These are phyloP conservation scores for Citrus medica DNA, from an alignment of 345 rosid genomes.

Conservation along the genomic window DNA sequence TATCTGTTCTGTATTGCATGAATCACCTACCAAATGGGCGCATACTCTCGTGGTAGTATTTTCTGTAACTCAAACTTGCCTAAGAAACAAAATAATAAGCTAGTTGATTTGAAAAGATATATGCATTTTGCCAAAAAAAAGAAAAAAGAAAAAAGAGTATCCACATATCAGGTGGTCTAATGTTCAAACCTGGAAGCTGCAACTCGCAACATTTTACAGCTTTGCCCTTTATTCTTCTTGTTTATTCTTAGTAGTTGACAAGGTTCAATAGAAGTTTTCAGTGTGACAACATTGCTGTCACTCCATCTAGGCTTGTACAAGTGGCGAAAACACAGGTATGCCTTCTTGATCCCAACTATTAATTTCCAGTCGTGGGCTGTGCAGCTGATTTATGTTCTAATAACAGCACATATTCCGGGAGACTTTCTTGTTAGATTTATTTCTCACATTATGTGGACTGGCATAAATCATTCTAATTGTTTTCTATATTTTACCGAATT, in stretches of 20 bases:
- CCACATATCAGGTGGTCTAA: conserved; percentile 23
- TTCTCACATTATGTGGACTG: too few relatives aligned
- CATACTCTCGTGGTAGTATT: conserved; percentile 37
- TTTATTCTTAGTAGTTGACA: conserved; percentile 39
- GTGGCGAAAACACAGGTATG: conserved; percentile 45
- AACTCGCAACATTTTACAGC: conserved; percentile 50
- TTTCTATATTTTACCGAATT: too few relatives aligned
- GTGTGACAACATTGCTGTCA: conserved; percentile 29
- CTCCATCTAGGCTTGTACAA: conserved; percentile 25
- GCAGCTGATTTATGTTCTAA: too few relatives aligned
- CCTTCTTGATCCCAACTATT: neutral
- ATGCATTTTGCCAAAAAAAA: too few relatives aligned
- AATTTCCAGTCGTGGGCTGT: too few relatives aligned
- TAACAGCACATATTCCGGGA: too few relatives aligned
- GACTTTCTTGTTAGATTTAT: too few relatives aligned
- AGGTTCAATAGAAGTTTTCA: conserved; percentile 2
- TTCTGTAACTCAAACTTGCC: neutral
- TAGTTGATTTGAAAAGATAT: neutral
- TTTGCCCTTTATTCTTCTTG: conserved; percentile 41
- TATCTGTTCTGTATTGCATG: conserved; percentile 42
- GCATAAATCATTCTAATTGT: too few relatives aligned
- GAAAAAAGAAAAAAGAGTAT: too few relatives aligned
- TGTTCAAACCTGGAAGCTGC: conserved; percentile 44
- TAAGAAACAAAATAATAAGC: neutral
- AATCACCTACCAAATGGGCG: conserved; percentile 35